Percentiles rank a stretch among this genome's conserved stretches.
Evolutionary conservation across 768 basidiomycete genomes (phyloP).

Genomic region (Serendipita vermifera): DNA sequence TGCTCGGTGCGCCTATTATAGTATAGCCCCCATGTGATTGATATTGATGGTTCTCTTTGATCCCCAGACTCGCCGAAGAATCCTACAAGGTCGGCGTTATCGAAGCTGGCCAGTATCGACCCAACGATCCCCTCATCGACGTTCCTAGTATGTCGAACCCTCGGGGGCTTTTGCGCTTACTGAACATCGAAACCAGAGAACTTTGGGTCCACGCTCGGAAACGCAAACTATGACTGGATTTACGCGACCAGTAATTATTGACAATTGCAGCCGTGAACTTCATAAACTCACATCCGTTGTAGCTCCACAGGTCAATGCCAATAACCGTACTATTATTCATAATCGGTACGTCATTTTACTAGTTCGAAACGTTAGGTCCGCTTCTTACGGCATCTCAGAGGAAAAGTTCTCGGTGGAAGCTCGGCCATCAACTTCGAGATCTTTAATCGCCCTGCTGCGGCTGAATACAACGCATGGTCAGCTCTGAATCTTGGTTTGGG

Average conservation of each 20-base stretch:
- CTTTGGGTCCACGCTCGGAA: conserved; percentile 12
- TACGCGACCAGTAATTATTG: conserved; percentile 14
- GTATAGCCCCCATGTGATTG: background rate
- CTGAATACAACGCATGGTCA: conserved; percentile 20
- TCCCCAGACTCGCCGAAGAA: background rate
- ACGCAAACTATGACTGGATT: conserved; percentile 20
- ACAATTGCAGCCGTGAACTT: too few species aligned
- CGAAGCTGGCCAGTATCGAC: conserved; percentile 21
- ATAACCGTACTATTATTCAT: conserved; percentile 17
- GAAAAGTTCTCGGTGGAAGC: conserved; percentile 21
- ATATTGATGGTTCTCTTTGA: background rate
- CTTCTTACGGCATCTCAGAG: conserved; percentile 9
- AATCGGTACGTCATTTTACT: conserved; percentile 14
- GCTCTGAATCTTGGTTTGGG: conserved; percentile 11
- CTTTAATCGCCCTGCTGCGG: conserved; percentile 12
- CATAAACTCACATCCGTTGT: background rate
- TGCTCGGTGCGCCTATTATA: conserved; percentile 20
- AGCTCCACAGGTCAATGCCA: conserved; percentile 15
- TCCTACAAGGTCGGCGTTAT: conserved; percentile 18
- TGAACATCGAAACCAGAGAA: background rate
- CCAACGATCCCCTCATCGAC: conserved; percentile 9
- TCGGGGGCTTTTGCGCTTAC: background rate
- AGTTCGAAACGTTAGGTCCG: background rate
- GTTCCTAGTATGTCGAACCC: background rate
- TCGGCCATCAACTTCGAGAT: conserved; percentile 19